Conservation (phyloP, 2,329 filamentous ascomycete species). For the Colletotrichum godetiae region DNA sequence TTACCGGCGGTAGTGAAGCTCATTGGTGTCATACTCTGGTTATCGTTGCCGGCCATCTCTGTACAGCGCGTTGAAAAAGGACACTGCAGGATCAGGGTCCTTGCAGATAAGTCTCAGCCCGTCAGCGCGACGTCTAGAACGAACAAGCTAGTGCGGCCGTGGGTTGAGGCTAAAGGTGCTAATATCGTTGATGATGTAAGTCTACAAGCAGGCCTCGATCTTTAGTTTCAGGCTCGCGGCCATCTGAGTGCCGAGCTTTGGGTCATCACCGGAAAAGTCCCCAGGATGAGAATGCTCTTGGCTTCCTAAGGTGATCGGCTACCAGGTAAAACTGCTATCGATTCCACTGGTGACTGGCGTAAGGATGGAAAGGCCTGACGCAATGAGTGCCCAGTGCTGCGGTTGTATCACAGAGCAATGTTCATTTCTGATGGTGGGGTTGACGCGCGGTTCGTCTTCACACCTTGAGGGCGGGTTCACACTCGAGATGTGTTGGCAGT, state of each 20-base stretch:
- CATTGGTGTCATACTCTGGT: background rate
- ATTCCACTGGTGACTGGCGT: too few relatives aligned
- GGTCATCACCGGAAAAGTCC: background rate
- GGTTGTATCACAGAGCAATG: background rate
- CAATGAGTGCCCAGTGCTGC: too few relatives aligned
- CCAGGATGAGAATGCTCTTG: background rate
- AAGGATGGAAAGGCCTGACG: too few relatives aligned
- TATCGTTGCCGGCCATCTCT: background rate
- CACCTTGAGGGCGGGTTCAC: background rate
- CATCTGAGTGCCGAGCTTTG: background rate
- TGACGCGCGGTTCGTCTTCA: background rate
- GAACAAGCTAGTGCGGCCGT: background rate
- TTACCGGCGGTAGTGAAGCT: background rate
- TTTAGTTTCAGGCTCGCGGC: background rate
- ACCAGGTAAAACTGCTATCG: too few relatives aligned
- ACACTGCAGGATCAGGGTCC: background rate
- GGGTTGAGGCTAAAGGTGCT: background rate
- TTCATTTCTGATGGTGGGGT: background rate
- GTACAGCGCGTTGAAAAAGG: background rate
- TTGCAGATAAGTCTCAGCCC: background rate
- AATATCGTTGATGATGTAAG: background rate
- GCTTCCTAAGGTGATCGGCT: too few relatives aligned
- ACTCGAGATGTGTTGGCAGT: background rate
- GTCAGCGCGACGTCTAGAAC: conserved; percentile 4
- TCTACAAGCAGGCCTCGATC: too few relatives aligned